Evolutionary conservation across 495 filamentous ascomycete species (phyloP).

Genomic region (Neurospora sp.): DNA sequence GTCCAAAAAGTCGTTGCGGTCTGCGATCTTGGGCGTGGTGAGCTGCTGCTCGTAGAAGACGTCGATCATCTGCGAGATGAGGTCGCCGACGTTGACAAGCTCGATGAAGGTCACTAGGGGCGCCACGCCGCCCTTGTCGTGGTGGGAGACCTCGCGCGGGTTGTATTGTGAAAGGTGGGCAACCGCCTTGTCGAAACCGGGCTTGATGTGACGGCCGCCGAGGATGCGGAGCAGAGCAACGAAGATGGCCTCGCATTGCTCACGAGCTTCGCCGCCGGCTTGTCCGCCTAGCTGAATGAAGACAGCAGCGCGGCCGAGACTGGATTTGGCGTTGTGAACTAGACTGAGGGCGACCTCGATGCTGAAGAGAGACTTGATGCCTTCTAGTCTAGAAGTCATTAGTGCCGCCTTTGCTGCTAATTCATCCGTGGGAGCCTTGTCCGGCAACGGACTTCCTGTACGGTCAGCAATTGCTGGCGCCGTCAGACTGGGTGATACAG

Average conservation of each 20-base stretch:
- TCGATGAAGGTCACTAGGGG: conserved; percentile 95
- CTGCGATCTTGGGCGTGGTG: conserved; percentile 67
- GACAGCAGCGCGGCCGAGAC: conserved; percentile 72
- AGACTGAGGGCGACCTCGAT: conserved; percentile 89
- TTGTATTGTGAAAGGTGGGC: conserved; percentile 87
- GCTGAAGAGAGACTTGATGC: conserved; percentile 88
- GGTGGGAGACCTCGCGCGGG: conserved; percentile 71
- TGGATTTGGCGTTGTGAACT: conserved; percentile 83
- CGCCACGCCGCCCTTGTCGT: conserved; percentile 62
- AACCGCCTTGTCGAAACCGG: conserved; percentile 86
- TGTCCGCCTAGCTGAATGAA: conserved; percentile 73
- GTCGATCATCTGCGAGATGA: conserved; percentile 98
- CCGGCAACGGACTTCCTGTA: conserved; percentile 39
- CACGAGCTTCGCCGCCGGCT: conserved; percentile 70
- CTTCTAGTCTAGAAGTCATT: conserved; percentile 89
- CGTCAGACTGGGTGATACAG: conserved; percentile 32
- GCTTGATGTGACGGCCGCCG: conserved; percentile 77
- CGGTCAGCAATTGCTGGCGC: conserved; percentile 16
- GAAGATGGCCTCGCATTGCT: conserved; percentile 88
- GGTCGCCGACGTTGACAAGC: conserved; percentile 93
- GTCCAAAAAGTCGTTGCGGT: conserved; percentile 89
- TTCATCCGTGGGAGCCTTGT: conserved; percentile 72
- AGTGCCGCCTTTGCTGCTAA: conserved; percentile 91
- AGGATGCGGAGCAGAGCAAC: conserved; percentile 72
- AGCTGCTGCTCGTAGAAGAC: conserved; percentile 98